Evolutionary conservation across 176 grass and related monocot genomes (phyloP), one percentile per base, ranked within the genome.

Genomic region (Otatea glauca): DNA sequence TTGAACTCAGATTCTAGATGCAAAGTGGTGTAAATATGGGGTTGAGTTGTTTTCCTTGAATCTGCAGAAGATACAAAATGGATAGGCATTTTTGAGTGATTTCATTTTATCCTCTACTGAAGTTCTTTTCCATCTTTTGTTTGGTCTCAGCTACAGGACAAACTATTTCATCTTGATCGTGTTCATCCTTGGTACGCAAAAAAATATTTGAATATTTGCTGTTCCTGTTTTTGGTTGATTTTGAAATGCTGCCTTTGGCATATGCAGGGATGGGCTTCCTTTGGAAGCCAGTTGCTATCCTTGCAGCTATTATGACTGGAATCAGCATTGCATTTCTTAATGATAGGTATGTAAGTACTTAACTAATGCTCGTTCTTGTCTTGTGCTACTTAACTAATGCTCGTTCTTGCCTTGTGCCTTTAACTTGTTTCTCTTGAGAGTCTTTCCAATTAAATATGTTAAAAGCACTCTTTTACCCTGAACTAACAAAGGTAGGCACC

Each of bases 291-390:
- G 61, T 98, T 87, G 96, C 96, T 63, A 91, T 98, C 66, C 41
- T 95, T 65, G 93, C 96, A 49, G 91, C 96, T 14, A 85, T 93
- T 88, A 88, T 94, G 91, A 98, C 93, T 50, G 96, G 87, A 47
- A 27, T 95, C 61, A 94, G 89, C 87, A 92, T 98, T 50, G 87
- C 89, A 74, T 89, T 98, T 83, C 91, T 98, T 42, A 98, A 98
- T 86, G 96, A 98, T 62, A 95, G 96, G 96, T 94, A 88, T 68
- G 50, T 1, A 23, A 59, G 18, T 29, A 64, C 43, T 79, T 83
- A 50, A n/a, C 71, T 48, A 18, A 21, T 77, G n/a, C 13, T 1
- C 7, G n/a, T n/a, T n/a, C n/a, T n/a, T n/a, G n/a, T n/a, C n/a
- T n/a, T n/a, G n/a, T n/a, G n/a, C n/a, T 29, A 64, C 43, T 79